These are phyloP conservation scores for Triticum monococcum DNA, from an alignment of 176 grass and related monocot genomes.

Conservation along the genomic window DNA sequence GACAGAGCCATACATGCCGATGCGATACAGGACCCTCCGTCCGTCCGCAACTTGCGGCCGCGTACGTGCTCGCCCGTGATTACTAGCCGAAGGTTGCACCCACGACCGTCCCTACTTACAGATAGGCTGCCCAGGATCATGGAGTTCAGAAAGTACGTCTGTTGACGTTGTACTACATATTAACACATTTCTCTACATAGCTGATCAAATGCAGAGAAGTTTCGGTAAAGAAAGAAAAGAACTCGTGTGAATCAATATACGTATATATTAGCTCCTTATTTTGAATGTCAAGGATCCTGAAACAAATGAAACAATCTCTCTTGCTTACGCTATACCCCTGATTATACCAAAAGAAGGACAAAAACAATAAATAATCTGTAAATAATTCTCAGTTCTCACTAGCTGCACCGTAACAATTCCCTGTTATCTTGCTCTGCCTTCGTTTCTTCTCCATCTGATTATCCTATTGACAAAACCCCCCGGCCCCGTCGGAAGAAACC, in stretches of 20 bases:
- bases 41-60: not conserved
- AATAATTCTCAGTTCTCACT: slow-evolving; percentile 26
- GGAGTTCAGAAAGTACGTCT: too few species aligned
- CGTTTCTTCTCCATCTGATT: slow-evolving; percentile 2
- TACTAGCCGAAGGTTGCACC: not conserved
- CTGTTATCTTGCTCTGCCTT: slow-evolving; percentile 4
- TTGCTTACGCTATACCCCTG: slow-evolving; percentile 8
- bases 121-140: too few species aligned
- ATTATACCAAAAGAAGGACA: slow-evolving; percentile 13
- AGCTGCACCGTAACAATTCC: slow-evolving; percentile 21
- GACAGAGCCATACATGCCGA: not conserved
- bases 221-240: not conserved
- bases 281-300: slow-evolving; percentile 21
- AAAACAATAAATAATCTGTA: slow-evolving; percentile 12
- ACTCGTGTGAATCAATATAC: slow-evolving; percentile 1
- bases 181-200: too few species aligned
- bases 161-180: too few species aligned
- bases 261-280: slow-evolving; percentile 23
- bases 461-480: slow-evolving; percentile 44
- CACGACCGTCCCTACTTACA: not conserved
- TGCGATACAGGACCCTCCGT: not conserved
- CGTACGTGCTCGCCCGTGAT: not conserved
- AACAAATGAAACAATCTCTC: slow-evolving; percentile 52
- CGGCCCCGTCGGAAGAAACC: not conserved
- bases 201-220: not conserved